Conservation (phyloP, 2,329 filamentous ascomycete genomes). For the Chrysoporthe deuterocubensis region DNA sequence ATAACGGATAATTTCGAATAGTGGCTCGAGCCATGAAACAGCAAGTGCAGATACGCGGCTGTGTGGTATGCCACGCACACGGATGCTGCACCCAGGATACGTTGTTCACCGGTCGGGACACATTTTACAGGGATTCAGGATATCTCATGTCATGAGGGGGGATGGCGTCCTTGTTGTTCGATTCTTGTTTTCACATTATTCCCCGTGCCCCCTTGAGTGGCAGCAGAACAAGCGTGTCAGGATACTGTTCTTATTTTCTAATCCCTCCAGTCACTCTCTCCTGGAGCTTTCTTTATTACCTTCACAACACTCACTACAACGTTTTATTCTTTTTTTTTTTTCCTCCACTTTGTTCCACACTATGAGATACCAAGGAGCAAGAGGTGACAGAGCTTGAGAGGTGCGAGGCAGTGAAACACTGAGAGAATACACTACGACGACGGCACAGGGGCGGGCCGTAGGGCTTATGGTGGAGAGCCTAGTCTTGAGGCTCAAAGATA, state of each 20-base stretch:
- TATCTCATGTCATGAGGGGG: constrained; percentile 14
- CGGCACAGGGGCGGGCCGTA: neutral
- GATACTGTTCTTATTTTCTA: constrained; percentile 24
- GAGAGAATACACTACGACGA: neutral
- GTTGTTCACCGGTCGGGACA: constrained; percentile 16
- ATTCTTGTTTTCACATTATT: constrained; percentile 18
- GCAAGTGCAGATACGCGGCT: neutral
- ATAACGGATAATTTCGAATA: neutral
- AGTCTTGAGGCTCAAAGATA: neutral
- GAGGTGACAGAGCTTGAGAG: neutral
- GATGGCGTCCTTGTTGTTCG: constrained; percentile 15
- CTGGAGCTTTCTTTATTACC: constrained; percentile 11
- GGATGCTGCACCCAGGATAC: constrained; percentile 20
- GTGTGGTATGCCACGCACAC: neutral
- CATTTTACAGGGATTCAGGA: neutral
- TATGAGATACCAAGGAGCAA: neutral
- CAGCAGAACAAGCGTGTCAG: constrained; percentile 25
- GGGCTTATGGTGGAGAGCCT: no score
- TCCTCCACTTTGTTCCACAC: constrained; percentile 18
- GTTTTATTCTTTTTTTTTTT: constrained; percentile 10
- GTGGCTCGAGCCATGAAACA: neutral
- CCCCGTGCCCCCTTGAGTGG: constrained; percentile 26
- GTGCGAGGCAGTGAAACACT: neutral
- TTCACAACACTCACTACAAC: constrained; percentile 19
- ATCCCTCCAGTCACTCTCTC: constrained; percentile 25